phyloP scores from a whole-genome alignment of 2,329 filamentous ascomycete genomes.

The Tolypocladium inflatum region DNA sequence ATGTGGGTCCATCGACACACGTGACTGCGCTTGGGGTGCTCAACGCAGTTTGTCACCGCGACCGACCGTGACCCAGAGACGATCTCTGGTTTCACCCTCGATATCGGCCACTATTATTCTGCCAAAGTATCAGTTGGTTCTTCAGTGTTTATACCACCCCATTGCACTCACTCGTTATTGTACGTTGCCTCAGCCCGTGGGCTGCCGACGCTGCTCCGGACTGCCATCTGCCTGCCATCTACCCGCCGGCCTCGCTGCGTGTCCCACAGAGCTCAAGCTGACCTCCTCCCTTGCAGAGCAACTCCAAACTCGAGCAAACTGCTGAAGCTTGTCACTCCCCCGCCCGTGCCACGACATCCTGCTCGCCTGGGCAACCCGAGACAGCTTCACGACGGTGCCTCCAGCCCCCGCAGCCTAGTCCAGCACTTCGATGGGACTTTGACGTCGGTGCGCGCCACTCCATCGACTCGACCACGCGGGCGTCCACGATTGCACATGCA shows the following conservation, averaged over 20 bases:
- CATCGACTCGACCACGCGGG: conserved; percentile 4
- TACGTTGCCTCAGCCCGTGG: conserved; percentile 11
- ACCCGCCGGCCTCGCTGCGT: neutral
- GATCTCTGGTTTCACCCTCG: conserved; percentile 10
- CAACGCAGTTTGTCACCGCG: conserved; percentile 11
- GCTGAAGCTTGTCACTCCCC: conserved; percentile 8
- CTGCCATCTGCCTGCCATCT: neutral
- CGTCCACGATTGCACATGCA: conserved; percentile 10
- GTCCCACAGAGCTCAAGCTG: conserved; percentile 1
- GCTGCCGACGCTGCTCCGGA: neutral
- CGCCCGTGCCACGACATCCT: neutral
- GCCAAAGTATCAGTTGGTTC: conserved; percentile 29
- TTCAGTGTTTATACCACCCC: conserved; percentile 22
- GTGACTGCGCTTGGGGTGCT: neutral
- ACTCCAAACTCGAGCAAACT: conserved; percentile 11
- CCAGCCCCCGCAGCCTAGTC: neutral
- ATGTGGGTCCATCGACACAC: neutral
- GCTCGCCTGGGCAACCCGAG: neutral
- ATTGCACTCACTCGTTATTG: conserved; percentile 23
- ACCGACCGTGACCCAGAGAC: conserved; percentile 6
- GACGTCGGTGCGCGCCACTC: neutral
- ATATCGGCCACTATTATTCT: conserved; percentile 28
- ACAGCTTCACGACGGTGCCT: neutral
- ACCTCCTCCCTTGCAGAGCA: conserved; percentile 13
- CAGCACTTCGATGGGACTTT: conserved; percentile 2